phyloP scores from a whole-genome alignment of 768 basidiomycete genomes.

The Stropharia rugosoannulata region DNA sequence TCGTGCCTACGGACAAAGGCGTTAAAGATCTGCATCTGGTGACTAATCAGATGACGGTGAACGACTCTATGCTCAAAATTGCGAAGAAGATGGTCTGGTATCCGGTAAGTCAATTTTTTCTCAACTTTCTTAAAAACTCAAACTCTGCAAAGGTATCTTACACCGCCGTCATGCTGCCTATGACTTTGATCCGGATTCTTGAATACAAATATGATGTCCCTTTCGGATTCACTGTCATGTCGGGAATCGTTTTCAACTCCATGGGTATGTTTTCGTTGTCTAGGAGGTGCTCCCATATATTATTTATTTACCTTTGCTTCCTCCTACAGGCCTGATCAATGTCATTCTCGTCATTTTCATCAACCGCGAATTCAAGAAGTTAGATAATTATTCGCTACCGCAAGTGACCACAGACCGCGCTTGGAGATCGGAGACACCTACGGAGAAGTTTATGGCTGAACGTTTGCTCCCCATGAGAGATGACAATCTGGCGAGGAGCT shows the following conservation, averaged over 20 bases:
- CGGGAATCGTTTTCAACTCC: conserved; percentile 27
- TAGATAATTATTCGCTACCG: conserved; percentile 1
- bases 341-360: conserved; percentile 15
- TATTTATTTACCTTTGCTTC: background rate
- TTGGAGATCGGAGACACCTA: too few relatives aligned
- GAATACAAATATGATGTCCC: conserved; percentile 25
- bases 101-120: too few relatives aligned
- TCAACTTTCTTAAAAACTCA: background rate
- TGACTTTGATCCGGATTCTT: conserved; percentile 26
- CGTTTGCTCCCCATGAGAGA: background rate
- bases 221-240: conserved; percentile 19
- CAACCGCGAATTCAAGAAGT: conserved; percentile 1
- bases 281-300: background rate
- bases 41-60: background rate
- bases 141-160: conserved; percentile 13
- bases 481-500: too few relatives aligned
- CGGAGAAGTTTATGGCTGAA: too few relatives aligned
- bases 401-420: conserved; percentile 3
- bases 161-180: conserved; percentile 25
- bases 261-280: conserved; percentile 19
- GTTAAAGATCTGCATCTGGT: background rate
- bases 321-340: conserved; percentile 14
- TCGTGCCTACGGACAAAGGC: background rate
- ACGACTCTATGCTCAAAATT: conserved; percentile 9
- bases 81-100: conserved; percentile 7